Evolutionary conservation across 139 green algal genomes (phyloP), one percentile per base, ranked within the genome.

Genomic region (Microglena sp.): DNA sequence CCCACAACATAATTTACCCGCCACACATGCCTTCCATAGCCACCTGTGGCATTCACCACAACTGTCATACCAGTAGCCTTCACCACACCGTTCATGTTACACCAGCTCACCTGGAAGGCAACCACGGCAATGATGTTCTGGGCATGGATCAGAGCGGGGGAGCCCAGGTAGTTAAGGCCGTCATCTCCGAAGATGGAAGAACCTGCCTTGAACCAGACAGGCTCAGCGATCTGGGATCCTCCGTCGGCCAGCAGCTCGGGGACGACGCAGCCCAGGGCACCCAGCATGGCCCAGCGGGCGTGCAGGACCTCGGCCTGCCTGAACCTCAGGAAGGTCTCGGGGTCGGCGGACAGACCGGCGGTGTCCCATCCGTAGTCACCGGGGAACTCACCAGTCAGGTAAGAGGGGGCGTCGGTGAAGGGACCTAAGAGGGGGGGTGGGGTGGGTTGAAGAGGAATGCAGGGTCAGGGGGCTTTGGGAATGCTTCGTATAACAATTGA

Each of bases 181-280:
- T 88, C 92, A 30, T 87, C 85, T 40, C 66, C 58, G 78, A 97
- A 96, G 86, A 97, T 96, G 75, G 88, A 75, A 53, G 89, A 80
- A 45, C 92, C 92, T 71, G 89, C 90, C 89, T 98, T 97, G 84
- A 93, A 98, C 92, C 92, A 98, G 34, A 93, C 80, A 53, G 87
- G 75, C 79, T 96, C 87, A 27, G 68, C 72, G 50, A 91, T 87
- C 58, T 65, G 32, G 32, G 80, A 70, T 60, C 73, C 31, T 60
- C 71, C 67, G 32, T 67, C 69, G 31, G 78, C 56, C 66, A 82
- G 74, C 61, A 85, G 68, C 74, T 80, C 74, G 29, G 74, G 74
- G 60, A 45, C 67, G 3, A 80, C 22, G 35, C 67, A 72, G 67
- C 91, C 91, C 55, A 97, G 82, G 22, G 91, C 85, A 45, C 91